Evolutionary conservation across 2,329 filamentous ascomycete species (phyloP).

Genomic region (Fusarium gaditjirri): DNA sequence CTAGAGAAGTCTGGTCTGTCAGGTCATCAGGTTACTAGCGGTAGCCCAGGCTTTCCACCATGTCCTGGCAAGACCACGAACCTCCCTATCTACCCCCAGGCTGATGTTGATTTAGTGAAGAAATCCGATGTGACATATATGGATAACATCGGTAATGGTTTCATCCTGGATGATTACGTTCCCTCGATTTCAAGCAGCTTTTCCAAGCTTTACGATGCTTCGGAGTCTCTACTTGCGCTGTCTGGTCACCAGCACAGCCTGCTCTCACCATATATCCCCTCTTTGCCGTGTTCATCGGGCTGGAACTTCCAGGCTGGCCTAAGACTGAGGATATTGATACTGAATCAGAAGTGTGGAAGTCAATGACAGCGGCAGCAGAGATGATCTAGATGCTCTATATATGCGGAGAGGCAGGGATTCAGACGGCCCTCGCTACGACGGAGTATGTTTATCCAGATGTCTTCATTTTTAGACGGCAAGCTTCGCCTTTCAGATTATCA

Average conservation of each 20-base stretch:
- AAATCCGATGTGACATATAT: background rate
- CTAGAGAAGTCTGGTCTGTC: background rate
- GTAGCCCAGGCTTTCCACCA: rapidly evolving
- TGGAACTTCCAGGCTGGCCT: background rate
- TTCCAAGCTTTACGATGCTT: background rate
- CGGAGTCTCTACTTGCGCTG: background rate
- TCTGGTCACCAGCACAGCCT: background rate
- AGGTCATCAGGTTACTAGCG: background rate
- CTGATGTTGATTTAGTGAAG: background rate
- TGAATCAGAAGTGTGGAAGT: background rate
- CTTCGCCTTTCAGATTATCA: background rate
- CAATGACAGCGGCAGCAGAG: background rate
- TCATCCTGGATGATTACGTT: background rate
- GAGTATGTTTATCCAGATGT: background rate
- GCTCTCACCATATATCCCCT: background rate
- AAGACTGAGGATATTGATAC: background rate
- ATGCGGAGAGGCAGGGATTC: background rate
- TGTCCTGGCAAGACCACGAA: background rate
- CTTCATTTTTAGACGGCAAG: background rate
- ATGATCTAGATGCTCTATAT: background rate
- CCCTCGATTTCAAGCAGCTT: background rate
- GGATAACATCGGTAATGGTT: rapidly evolving
- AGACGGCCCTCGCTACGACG: background rate
- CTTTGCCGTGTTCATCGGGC: background rate
- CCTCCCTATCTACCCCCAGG: background rate